A percentile compares a stretch with the other conserved stretches of the same genome.
Conservation (phyloP, 2,329 filamentous ascomycete genomes). For the Ceratocystiopsis sp. region DNA sequence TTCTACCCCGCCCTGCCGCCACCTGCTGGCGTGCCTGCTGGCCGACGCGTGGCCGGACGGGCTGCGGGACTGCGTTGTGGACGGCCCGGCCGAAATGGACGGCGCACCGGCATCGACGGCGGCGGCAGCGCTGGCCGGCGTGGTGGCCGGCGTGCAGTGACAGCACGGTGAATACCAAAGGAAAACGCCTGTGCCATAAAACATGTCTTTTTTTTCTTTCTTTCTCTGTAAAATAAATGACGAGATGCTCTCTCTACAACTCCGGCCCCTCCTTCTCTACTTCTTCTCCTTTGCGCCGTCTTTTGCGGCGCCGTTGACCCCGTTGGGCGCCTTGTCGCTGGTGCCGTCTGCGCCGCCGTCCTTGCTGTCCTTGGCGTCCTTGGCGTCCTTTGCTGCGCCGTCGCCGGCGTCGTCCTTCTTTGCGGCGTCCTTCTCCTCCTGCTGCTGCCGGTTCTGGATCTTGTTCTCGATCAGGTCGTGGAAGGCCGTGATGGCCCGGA, state of each 20-base stretch:
- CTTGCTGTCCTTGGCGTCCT: conserved; percentile 21
- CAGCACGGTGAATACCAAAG: no score
- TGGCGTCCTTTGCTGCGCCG: conserved; percentile 14
- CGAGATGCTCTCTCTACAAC: background rate
- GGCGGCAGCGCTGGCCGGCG: conserved; percentile 53
- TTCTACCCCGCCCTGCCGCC: conserved; percentile 50
- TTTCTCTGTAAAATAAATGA: background rate
- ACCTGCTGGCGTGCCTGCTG: conserved; percentile 70
- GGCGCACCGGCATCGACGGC: background rate
- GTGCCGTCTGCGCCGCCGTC: conserved; percentile 32
- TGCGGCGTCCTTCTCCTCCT: conserved; percentile 80
- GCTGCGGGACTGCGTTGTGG: conserved; percentile 39
- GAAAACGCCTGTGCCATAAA: no score
- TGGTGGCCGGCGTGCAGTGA: conserved; percentile 29
- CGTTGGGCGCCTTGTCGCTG: conserved; percentile 20
- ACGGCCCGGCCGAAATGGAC: conserved; percentile 28
- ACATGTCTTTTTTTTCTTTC: background rate
- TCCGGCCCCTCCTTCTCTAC: conserved; percentile 5
- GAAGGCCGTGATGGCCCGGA: conserved; percentile 95
- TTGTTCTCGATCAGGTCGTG: conserved; percentile 99
- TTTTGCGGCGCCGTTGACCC: conserved; percentile 18
- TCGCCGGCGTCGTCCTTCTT: conserved; percentile 52
- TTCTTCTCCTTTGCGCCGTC: conserved; percentile 25
- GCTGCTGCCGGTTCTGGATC: conserved; percentile 94
- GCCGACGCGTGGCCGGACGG: conserved; percentile 44